These are phyloP conservation scores for Melampsora americana DNA, from an alignment of 1,284 basidiomycete genomes.

Conservation along the genomic window DNA sequence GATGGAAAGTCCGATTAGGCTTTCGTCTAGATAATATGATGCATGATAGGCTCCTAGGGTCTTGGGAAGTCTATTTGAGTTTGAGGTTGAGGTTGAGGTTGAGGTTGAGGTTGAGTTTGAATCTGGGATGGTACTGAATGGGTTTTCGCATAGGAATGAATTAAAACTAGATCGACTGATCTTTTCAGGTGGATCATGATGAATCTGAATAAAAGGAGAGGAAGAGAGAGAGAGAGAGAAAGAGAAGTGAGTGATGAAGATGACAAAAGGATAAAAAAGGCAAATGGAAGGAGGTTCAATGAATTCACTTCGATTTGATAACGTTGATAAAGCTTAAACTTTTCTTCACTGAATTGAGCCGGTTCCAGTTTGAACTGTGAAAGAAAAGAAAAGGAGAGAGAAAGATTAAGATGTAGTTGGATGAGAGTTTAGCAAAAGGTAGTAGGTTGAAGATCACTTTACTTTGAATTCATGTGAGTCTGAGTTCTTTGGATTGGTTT, in stretches of 20 bases:
- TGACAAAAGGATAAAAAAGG: no score
- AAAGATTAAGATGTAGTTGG: no score
- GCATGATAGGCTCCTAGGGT: slow-evolving; percentile 20
- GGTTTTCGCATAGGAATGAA: slow-evolving; percentile 28
- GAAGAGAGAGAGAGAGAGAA: no score
- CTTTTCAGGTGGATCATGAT: slow-evolving; percentile 18
- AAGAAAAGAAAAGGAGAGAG: no score
- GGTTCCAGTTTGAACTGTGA: slow-evolving; percentile 69
- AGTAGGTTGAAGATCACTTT: no score
- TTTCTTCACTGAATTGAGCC: slow-evolving; percentile 72
- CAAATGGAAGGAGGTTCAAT: no score
- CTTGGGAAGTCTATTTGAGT: not conserved
- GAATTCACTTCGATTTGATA: slow-evolving; percentile 46
- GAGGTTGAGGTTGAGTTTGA: no score
- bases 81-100: no score
- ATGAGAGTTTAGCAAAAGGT: no score
- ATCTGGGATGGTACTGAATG: no score
- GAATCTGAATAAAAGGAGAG: slow-evolving; percentile 29
- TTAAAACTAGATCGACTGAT: slow-evolving; percentile 9
- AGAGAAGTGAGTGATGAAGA: no score
- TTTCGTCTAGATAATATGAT: slow-evolving; percentile 59
- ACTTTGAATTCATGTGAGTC: slow-evolving; percentile 6
- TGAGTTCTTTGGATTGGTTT: slow-evolving; percentile 43
- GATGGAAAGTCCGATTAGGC: slow-evolving; percentile 80
- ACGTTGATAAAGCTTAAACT: slow-evolving; percentile 67